These are phyloP conservation scores for Sphaerulina populicola DNA, from an alignment of 2,329 filamentous ascomycete genomes.

Conservation along the genomic window DNA sequence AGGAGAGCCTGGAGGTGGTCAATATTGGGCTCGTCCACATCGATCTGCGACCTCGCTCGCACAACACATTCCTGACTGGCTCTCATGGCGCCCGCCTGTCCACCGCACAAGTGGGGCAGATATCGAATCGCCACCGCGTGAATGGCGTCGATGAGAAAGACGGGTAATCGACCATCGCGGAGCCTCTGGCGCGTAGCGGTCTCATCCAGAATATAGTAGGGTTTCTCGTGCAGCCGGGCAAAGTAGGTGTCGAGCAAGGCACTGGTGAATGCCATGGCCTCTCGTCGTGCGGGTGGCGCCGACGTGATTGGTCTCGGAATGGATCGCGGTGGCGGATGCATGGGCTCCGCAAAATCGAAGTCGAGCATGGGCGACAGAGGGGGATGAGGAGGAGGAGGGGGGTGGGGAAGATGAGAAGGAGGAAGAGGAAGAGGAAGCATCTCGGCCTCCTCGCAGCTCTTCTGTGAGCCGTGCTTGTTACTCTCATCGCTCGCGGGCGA, in stretches of 20 bases:
- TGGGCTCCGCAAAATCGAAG: conserved; percentile 6
- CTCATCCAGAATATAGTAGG: conserved; percentile 75
- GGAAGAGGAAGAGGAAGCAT: neutral
- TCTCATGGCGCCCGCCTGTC: conserved; percentile 58
- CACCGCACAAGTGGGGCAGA: conserved; percentile 55
- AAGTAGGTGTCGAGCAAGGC: conserved; percentile 65
- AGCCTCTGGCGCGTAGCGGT: conserved; percentile 62
- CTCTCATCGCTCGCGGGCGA: conserved; percentile 7
- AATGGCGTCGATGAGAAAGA: conserved; percentile 46
- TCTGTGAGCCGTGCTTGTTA: conserved; percentile 3
- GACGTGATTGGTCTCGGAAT: conserved; percentile 8
- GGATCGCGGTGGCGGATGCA: neutral
- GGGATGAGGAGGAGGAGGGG: too few species aligned
- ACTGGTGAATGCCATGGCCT: conserved; percentile 21
- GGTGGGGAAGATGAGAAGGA: too few species aligned
- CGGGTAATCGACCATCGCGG: conserved; percentile 57
- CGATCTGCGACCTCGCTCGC: conserved; percentile 61
- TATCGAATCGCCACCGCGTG: conserved; percentile 52
- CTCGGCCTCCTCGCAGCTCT: conserved; percentile 6
- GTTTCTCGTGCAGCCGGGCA: conserved; percentile 67
- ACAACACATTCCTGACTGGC: conserved; percentile 64
- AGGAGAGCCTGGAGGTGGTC: conserved; percentile 69
- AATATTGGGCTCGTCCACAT: conserved; percentile 72
- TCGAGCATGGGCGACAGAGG: conserved; percentile 1
- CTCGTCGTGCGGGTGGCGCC: conserved; percentile 9